Conservation (phyloP, 2,329 filamentous ascomycete species). For the Fusarium tupiense region DNA sequence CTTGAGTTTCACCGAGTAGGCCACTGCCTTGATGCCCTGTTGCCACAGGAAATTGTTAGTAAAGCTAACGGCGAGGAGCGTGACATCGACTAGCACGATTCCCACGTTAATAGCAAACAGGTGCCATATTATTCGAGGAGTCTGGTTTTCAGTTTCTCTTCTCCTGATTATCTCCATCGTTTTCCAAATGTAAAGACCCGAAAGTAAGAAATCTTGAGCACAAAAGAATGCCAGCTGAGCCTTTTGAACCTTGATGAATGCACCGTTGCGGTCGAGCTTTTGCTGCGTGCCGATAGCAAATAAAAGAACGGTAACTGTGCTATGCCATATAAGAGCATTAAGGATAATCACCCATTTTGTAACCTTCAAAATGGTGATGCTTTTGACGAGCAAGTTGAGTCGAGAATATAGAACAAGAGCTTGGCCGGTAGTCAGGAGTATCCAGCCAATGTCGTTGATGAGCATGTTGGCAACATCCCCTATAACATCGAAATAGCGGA, state of each 20-base stretch:
- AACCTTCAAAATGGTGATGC: not conserved
- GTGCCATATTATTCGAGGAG: constrained; percentile 28
- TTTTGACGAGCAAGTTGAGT: constrained; percentile 22
- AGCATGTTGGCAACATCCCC: constrained; percentile 7
- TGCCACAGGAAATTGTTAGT: constrained; percentile 46
- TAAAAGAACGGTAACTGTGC: constrained; percentile 18
- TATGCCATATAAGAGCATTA: constrained; percentile 29
- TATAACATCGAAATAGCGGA: constrained; percentile 22
- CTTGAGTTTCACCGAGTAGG: constrained; percentile 52
- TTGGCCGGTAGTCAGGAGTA: constrained; percentile 32
- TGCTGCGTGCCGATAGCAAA: constrained; percentile 12
- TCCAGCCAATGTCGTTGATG: constrained; percentile 28
- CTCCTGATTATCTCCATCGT: constrained; percentile 17
- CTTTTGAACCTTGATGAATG: constrained; percentile 17
- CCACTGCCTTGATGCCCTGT: constrained; percentile 48
- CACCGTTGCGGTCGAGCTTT: not conserved
- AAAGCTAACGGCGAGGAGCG: constrained; percentile 48
- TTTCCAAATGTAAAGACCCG: constrained; percentile 33
- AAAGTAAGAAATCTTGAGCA: constrained; percentile 27
- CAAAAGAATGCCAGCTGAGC: constrained; percentile 26
- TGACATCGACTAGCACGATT: constrained; percentile 55
- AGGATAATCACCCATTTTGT: constrained; percentile 27
- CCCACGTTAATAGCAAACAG: constrained; percentile 51
- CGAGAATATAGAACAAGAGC: constrained; percentile 33
- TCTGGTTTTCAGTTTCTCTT: constrained; percentile 9